phyloP scores from a whole-genome alignment of 345 rosid genomes.

The Salix udensis region DNA sequence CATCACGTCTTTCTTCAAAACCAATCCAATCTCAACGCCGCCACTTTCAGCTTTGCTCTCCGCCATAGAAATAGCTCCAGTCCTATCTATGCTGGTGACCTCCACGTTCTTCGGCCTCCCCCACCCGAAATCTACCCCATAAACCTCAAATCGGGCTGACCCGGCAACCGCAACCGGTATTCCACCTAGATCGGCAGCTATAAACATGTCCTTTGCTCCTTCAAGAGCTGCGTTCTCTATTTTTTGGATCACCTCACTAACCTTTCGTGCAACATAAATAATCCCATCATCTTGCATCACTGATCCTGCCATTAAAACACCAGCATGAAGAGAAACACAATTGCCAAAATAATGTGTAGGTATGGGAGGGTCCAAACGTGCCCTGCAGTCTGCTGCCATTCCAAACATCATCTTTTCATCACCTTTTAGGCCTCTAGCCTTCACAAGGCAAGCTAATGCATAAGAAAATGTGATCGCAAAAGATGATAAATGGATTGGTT shows the following conservation, averaged over 20 bases:
- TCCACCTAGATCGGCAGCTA: too few species aligned
- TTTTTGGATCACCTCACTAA: background rate
- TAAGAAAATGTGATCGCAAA: slow-evolving; percentile 39
- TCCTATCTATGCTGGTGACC: background rate
- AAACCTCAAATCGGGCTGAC: too few species aligned
- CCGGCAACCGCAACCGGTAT: background rate
- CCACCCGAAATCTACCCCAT: too few species aligned
- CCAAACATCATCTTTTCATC: background rate
- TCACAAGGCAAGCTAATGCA: slow-evolving; percentile 18
- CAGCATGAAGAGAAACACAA: background rate
- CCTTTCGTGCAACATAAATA: background rate
- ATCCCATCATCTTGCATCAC: slow-evolving; percentile 8
- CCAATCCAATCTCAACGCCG: background rate
- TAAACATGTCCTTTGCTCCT: slow-evolving; percentile 14
- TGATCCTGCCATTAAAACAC: background rate
- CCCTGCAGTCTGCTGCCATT: slow-evolving; percentile 1
- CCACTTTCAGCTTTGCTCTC: background rate
- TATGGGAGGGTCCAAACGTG: slow-evolving; percentile 7
- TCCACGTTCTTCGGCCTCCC: background rate
- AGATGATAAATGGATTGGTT: slow-evolving; percentile 19
- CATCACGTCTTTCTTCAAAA: background rate
- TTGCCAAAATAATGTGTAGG: slow-evolving; percentile 15
- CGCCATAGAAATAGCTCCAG: background rate
- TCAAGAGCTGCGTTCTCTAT: background rate
- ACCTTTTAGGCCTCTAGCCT: background rate